These are phyloP conservation scores for Penicillium corylophilum DNA, from an alignment of 2,329 filamentous ascomycete species.

Conservation along the genomic window DNA sequence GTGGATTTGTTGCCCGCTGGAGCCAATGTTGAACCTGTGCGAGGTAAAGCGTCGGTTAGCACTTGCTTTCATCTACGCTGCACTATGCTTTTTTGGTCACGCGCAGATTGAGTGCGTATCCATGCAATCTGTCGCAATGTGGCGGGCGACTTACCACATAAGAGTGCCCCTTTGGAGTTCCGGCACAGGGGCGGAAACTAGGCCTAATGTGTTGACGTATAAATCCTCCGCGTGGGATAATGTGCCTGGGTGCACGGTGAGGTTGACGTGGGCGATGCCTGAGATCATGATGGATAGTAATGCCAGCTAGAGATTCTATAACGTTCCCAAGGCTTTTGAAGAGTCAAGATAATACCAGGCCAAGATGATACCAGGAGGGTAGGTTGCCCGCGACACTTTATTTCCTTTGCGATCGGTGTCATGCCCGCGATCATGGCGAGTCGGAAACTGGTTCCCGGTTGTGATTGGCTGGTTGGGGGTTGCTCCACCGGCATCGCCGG, in stretches of 20 bases:
- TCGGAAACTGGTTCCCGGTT: conserved; percentile 16
- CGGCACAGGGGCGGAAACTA: conserved; percentile 55
- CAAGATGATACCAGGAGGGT: neutral
- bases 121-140: too few relatives aligned
- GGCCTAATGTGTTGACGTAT: conserved; percentile 57
- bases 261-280: conserved; percentile 58
- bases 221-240: conserved; percentile 54
- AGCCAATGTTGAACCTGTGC: conserved; percentile 55
- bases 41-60: neutral
- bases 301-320: neutral
- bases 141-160: conserved; percentile 49
- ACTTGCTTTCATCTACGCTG: neutral
- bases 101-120: too few relatives aligned
- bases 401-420: neutral
- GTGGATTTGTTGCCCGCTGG: conserved; percentile 56
- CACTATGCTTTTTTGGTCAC: too few relatives aligned
- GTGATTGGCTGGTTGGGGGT: conserved; percentile 7
- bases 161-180: conserved; percentile 51
- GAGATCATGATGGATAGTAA: conserved; percentile 45
- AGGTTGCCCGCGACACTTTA: conserved; percentile 7
- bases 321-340: too few relatives aligned
- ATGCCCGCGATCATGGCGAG: conserved; percentile 8
- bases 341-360: too few relatives aligned
- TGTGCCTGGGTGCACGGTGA: conserved; percentile 56
- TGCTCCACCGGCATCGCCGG: neutral